phyloP scores from a whole-genome alignment of 2,329 filamentous ascomycete species.

The Septoria petroselini region DNA sequence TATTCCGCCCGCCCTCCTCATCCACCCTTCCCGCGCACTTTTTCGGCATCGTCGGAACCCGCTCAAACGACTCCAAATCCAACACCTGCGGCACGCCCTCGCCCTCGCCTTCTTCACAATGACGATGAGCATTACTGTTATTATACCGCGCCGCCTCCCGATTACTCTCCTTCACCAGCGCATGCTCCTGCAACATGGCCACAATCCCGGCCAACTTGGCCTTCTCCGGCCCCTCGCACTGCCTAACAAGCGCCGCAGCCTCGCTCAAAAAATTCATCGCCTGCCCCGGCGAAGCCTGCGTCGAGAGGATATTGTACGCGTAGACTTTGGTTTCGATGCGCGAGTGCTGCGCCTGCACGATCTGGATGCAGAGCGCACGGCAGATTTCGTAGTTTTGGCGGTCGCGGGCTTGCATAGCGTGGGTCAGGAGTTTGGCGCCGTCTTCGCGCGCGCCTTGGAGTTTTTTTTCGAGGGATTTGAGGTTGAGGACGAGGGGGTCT shows the following conservation, averaged over 20 bases:
- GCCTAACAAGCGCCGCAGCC: constrained; percentile 19
- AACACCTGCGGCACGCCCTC: background rate
- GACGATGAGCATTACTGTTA: no score
- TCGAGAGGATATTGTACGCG: constrained; percentile 29
- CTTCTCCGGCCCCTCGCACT: constrained; percentile 16
- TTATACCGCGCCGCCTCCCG: constrained; percentile 2
- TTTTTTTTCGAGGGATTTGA: constrained; percentile 18
- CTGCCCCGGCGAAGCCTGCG: constrained; percentile 23
- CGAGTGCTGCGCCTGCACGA: constrained; percentile 24
- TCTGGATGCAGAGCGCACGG: constrained; percentile 24
- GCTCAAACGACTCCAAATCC: background rate
- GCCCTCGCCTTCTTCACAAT: no score
- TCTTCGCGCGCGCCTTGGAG: constrained; percentile 18
- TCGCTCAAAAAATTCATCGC: constrained; percentile 24
- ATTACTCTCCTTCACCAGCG: constrained; percentile 9
- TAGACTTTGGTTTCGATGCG: constrained; percentile 27
- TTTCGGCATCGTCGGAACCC: constrained; percentile 1
- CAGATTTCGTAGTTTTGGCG: constrained; percentile 23
- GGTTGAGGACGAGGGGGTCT: constrained; percentile 14
- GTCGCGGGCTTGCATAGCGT: constrained; percentile 28
- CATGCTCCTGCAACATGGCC: constrained; percentile 22
- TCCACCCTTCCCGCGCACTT: background rate
- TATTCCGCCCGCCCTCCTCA: background rate
- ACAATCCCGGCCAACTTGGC: constrained; percentile 24
- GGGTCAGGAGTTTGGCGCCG: constrained; percentile 20